phyloP scores from a whole-genome alignment of 1,284 basidiomycete genomes.

The Ustilago lituana region DNA sequence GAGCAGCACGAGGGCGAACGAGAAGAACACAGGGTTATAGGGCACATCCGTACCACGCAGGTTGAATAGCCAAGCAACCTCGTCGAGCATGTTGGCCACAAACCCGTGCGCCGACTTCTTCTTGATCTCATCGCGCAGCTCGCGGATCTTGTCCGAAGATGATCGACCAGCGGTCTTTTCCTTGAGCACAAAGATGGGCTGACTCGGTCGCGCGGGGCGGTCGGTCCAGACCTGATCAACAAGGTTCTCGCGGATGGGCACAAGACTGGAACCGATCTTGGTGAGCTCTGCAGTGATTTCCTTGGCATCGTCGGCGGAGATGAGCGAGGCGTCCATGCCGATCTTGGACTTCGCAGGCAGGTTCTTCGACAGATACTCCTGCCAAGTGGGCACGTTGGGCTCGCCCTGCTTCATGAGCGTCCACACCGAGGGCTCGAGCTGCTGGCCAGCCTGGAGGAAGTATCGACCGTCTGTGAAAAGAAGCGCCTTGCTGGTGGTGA shows the following conservation, averaged over 20 bases:
- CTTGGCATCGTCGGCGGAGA: slow-evolving; percentile 64
- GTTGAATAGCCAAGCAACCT: slow-evolving; percentile 81
- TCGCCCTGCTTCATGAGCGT: slow-evolving; percentile 84
- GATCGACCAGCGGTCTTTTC: slow-evolving; percentile 75
- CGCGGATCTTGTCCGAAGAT: slow-evolving; percentile 53
- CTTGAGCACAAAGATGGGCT: slow-evolving; percentile 77
- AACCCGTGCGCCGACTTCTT: slow-evolving; percentile 54
- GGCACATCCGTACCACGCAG: slow-evolving; percentile 90
- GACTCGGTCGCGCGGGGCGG: slow-evolving; percentile 77
- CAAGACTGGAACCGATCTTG: slow-evolving; percentile 45
- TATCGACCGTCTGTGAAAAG: slow-evolving; percentile 94
- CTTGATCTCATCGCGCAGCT: slow-evolving; percentile 57
- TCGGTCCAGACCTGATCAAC: slow-evolving; percentile 84
- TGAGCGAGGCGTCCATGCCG: slow-evolving; percentile 62
- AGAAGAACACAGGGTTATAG: slow-evolving; percentile 92
- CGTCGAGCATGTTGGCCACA: slow-evolving; percentile 66
- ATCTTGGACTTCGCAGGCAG: slow-evolving; percentile 48
- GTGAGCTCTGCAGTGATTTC: slow-evolving; percentile 46
- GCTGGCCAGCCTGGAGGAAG: slow-evolving; percentile 88
- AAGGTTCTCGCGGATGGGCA: slow-evolving; percentile 75
- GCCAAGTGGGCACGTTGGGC: slow-evolving; percentile 87
- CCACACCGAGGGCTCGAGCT: slow-evolving; percentile 86
- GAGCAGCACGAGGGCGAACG: slow-evolving; percentile 82
- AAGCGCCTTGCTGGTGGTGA: slow-evolving; percentile 72
- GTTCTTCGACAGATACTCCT: slow-evolving; percentile 58